Conservation (phyloP, 202 grass and related monocot species). For the Panicum hallii region DNA sequence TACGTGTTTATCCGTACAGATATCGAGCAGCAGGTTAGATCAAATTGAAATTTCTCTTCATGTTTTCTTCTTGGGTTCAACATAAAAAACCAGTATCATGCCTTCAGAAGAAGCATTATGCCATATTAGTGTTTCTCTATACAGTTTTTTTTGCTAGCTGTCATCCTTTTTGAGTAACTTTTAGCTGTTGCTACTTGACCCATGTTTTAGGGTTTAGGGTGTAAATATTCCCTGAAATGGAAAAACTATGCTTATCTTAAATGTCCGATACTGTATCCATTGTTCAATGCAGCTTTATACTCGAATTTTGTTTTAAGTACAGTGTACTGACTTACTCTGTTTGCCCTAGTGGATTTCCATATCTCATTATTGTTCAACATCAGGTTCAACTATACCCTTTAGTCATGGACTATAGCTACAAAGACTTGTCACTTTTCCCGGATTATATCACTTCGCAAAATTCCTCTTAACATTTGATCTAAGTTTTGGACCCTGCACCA, state of each 20-base stretch:
- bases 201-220: constrained; percentile 21
- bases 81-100: constrained; percentile 3
- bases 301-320: background rate
- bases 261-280: background rate
- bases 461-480: constrained; percentile 4
- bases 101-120: background rate
- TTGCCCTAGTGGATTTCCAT: constrained; percentile 5
- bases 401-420: constrained; percentile 10
- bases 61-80: background rate
- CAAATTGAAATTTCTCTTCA: constrained; percentile 26
- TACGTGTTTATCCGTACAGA: constrained; percentile 90
- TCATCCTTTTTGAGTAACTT: constrained; percentile 7
- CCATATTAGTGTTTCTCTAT: background rate
- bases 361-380: background rate
- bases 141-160: background rate
- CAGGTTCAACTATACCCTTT: constrained; percentile 7
- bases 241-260: background rate
- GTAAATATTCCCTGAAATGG: constrained; percentile 1
- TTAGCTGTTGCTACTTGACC: background rate
- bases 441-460: constrained; percentile 2
- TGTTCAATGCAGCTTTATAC: constrained; percentile 26
- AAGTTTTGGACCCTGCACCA: background rate
- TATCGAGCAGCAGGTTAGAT: constrained; percentile 90
- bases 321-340: background rate
- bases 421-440: background rate